Conservation (phyloP, 192 early-diverging fungal species). For the Podila epicladia region DNA sequence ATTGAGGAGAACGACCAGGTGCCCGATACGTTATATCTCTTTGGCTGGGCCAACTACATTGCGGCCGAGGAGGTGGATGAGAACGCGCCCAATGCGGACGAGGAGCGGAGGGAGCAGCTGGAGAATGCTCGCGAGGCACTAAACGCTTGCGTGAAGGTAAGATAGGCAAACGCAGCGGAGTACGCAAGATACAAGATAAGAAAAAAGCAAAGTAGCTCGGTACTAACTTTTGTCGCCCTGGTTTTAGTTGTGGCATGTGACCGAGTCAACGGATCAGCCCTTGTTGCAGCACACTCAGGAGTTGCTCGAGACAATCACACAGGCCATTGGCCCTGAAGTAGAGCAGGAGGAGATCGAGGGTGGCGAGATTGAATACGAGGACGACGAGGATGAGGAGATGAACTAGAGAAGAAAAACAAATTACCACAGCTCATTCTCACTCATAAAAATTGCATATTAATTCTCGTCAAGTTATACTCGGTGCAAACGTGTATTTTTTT, state of each 20-base stretch:
- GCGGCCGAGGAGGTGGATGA: conserved; percentile 65
- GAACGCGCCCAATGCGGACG: conserved; percentile 36
- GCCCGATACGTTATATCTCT: conserved; percentile 95
- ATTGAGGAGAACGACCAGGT: conserved; percentile 94
- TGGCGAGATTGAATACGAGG: conserved; percentile 53
- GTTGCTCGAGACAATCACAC: conserved; percentile 68
- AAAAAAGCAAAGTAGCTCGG: too few species aligned
- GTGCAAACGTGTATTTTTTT: too few species aligned
- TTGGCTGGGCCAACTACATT: conserved; percentile 92
- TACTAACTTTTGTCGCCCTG: neutral
- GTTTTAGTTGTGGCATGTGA: conserved; percentile 65
- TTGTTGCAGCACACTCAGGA: conserved; percentile 77
- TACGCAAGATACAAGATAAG: too few species aligned
- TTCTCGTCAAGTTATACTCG: neutral
- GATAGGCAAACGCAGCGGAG: neutral
- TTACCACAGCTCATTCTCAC: neutral
- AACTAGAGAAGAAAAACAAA: conserved; percentile 10
- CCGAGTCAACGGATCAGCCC: conserved; percentile 73
- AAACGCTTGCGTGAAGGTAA: conserved; percentile 71
- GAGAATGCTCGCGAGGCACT: conserved; percentile 86
- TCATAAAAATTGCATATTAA: neutral
- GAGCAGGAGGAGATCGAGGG: conserved; percentile 60
- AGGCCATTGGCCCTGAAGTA: conserved; percentile 60
- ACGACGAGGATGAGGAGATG: conserved; percentile 67
- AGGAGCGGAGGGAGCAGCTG: conserved; percentile 62